Base-by-base conservation (phyloP, 2,329 filamentous ascomycete species). In the Tolypocladium guangdongense region DNA sequence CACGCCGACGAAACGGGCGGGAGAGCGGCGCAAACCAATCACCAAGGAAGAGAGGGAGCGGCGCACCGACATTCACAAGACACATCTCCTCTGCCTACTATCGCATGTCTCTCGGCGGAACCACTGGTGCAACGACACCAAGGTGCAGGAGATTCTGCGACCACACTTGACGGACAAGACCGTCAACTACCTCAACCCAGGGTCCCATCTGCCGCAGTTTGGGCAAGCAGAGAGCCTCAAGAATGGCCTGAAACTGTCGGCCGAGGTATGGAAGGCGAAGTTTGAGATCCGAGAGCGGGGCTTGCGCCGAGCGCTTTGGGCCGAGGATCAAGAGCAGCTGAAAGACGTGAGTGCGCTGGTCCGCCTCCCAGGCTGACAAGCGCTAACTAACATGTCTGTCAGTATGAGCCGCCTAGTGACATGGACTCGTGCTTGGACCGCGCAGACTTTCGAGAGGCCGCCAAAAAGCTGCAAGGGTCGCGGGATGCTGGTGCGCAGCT, bases 401-500 rank as follows among this genome's bases (percentile, higher is more conserved):
- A 81, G 78, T 83, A 76, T 63, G 74, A 74, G 57, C 75, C 81
- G 27, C 78, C 83, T 7, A 74, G 77, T 10, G 81, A 88, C 53
- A 72, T 82, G 50, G 90, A 95, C 62, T 75, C 81, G 1, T 79
- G 83, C 22, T 69, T 87, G 49, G 86, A 90, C 32, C 84, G 80
- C 55, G 71, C 76, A 0, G 89, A 95, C 58, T 97, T 97, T 61
- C 76, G 78, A 4, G 75, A 76, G 38, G 84, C 87, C 33, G 89
- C 91, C 0, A 78, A 74, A 55, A 80, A 72, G 6, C 69, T 95
- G 20, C 75, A 83, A 58, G 95, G 92, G 0, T 97, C 92, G 10
- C 82, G 91, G 58, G 93, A 99, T 66, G 77, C 95, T 11, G 93
- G 91, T 0, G 88, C 90, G 2, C 91, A 97, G 66, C 68, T 99